Percentiles rank a stretch among this genome's conserved stretches.
These are phyloP conservation scores for Trichoderma polysporum DNA, from an alignment of 2,329 filamentous ascomycete genomes.

Conservation along the genomic window DNA sequence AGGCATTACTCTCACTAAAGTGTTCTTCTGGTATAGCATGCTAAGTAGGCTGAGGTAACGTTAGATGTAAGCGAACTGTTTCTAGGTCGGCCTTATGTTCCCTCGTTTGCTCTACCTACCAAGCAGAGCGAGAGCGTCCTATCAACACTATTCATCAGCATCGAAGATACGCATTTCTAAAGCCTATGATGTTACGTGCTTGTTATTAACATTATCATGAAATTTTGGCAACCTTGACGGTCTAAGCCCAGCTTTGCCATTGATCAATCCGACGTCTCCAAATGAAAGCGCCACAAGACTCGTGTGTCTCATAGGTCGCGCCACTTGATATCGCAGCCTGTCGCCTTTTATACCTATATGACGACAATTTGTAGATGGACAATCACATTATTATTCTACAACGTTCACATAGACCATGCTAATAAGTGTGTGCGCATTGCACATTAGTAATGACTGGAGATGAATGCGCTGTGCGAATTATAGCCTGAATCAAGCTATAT, in stretches of 20 bases:
- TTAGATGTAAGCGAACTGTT: too few relatives aligned
- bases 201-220: too few relatives aligned
- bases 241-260: too few relatives aligned
- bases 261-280: background rate
- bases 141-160: too few relatives aligned
- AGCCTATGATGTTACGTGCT: too few relatives aligned
- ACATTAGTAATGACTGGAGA: background rate
- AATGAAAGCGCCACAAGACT: background rate
- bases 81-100: background rate
- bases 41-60: too few relatives aligned
- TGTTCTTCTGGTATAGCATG: background rate
- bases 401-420: background rate
- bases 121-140: too few relatives aligned
- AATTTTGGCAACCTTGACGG: too few relatives aligned
- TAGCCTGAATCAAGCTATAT: background rate
- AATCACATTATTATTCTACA: background rate
- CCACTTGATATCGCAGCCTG: background rate
- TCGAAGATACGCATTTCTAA: too few relatives aligned
- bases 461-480: background rate
- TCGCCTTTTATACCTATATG: background rate
- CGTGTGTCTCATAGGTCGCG: background rate
- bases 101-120: too few relatives aligned
- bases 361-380: background rate
- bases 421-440: background rate
- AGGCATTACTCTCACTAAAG: background rate